phyloP scores from a whole-genome alignment of 164 flowering plant genomes.

The Nymphaea colorata region DNA sequence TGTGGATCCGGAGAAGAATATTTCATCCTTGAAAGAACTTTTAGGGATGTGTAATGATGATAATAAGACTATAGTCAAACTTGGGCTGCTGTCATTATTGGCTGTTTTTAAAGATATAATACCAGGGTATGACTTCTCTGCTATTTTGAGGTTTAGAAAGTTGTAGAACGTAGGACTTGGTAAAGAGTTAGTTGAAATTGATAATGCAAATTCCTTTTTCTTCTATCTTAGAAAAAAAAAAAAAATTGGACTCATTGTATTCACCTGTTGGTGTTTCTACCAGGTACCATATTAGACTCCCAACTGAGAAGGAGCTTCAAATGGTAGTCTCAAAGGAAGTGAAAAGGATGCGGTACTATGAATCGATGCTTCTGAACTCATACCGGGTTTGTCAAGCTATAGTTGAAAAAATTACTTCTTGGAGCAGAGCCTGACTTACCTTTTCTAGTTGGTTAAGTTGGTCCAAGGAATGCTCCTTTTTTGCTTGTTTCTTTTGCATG shows the following conservation, averaged over 20 bases:
- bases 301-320: constrained; percentile 87
- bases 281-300: constrained; percentile 95
- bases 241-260: too few relatives aligned
- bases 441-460: too few relatives aligned
- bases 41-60: constrained; percentile 51
- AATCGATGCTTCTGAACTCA: constrained; percentile 63
- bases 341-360: constrained; percentile 70
- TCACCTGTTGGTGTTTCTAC: constrained; percentile 2
- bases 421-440: too few relatives aligned
- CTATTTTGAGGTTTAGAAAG: background rate
- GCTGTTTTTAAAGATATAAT: constrained; percentile 91
- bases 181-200: background rate
- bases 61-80: constrained; percentile 47
- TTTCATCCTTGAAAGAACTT: constrained; percentile 67
- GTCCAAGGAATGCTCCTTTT: too few relatives aligned
- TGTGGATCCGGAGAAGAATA: constrained; percentile 76
- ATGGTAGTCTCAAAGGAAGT: constrained; percentile 85
- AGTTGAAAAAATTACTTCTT: too few relatives aligned
- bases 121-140: constrained; percentile 55
- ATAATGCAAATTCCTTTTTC: background rate
- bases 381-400: constrained; percentile 50
- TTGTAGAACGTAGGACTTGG: background rate
- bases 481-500: too few relatives aligned
- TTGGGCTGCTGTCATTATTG: constrained; percentile 63
- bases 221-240: background rate